These are phyloP conservation scores for Triticum turgidum DNA, from an alignment of 176 grass and related monocot species.

Conservation along the genomic window DNA sequence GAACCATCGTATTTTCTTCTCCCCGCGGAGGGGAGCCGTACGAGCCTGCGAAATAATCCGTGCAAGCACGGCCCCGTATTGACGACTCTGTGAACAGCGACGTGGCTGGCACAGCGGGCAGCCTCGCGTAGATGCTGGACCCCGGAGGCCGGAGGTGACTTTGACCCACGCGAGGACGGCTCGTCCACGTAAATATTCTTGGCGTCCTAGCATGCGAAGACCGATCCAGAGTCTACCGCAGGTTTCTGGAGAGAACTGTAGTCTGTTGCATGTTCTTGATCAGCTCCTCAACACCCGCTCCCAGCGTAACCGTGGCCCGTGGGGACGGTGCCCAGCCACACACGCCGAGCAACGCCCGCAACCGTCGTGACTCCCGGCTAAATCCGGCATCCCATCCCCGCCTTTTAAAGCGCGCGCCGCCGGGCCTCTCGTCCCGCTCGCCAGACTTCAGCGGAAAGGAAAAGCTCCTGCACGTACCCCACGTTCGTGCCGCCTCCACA, in stretches of 20 bases:
- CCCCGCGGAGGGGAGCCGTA: no score
- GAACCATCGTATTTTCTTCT: no score
- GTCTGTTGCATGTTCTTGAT: background rate
- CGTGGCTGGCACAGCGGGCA: no score
- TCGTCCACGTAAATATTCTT: no score
- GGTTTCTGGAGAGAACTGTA: background rate
- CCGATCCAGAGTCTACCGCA: background rate
- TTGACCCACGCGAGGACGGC: no score
- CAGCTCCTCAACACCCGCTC: background rate
- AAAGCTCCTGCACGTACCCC: background rate
- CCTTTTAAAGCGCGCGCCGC: background rate
- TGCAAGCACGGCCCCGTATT: no score
- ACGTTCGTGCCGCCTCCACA: background rate
- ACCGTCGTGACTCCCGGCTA: background rate
- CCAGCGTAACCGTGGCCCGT: slow-evolving; percentile 1
- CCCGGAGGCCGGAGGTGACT: no score
- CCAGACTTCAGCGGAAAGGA: background rate
- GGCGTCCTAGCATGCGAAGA: background rate
- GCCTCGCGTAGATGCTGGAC: no score
- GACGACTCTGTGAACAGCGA: no score
- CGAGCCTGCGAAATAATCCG: no score
- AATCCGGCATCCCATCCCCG: background rate
- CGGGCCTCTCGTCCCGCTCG: background rate
- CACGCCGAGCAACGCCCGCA: background rate
- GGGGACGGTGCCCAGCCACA: slow-evolving; percentile 14